These are phyloP conservation scores for Volvox africanus DNA, from an alignment of 139 green algal species.

Conservation along the genomic window DNA sequence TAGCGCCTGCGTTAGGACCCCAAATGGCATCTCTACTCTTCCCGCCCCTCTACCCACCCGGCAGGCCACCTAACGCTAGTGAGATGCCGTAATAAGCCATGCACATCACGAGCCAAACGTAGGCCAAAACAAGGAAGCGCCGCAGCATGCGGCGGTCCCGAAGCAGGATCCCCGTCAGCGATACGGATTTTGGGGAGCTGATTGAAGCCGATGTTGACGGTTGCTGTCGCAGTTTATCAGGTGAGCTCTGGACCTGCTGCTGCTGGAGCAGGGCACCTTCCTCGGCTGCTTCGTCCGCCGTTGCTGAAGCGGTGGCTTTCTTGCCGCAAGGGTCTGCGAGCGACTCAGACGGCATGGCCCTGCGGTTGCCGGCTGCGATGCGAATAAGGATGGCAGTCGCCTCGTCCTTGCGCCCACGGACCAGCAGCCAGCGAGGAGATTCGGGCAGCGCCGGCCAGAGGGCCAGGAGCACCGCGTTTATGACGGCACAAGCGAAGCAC, in stretches of 20 bases:
- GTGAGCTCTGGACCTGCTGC: neutral
- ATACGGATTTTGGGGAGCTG: neutral
- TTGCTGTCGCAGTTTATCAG: neutral
- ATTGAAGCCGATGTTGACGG: neutral
- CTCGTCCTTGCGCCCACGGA: conserved; percentile 66
- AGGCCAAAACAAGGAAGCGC: conserved; percentile 61
- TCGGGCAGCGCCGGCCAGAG: conserved; percentile 64
- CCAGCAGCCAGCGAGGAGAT: conserved; percentile 74
- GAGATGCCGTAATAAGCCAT: conserved; percentile 54
- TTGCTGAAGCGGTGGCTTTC: neutral
- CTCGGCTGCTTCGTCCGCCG: neutral
- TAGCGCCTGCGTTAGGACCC: too few relatives aligned
- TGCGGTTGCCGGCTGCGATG: conserved; percentile 69
- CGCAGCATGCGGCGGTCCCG: conserved; percentile 56
- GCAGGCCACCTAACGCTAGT: conserved; percentile 28
- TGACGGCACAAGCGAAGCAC: conserved; percentile 44
- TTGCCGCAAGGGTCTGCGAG: conserved; percentile 53
- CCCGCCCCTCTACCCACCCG: conserved; percentile 7
- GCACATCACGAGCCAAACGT: conserved; percentile 56
- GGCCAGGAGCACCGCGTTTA: conserved; percentile 44
- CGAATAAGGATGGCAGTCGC: conserved; percentile 66
- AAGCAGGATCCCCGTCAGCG: conserved; percentile 33
- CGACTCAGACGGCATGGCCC: conserved; percentile 63
- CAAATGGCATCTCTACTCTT: neutral
- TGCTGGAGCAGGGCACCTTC: conserved; percentile 27